phyloP scores from a whole-genome alignment of 2,329 filamentous ascomycete genomes.

The Calonectria pseudoreteaudii region DNA sequence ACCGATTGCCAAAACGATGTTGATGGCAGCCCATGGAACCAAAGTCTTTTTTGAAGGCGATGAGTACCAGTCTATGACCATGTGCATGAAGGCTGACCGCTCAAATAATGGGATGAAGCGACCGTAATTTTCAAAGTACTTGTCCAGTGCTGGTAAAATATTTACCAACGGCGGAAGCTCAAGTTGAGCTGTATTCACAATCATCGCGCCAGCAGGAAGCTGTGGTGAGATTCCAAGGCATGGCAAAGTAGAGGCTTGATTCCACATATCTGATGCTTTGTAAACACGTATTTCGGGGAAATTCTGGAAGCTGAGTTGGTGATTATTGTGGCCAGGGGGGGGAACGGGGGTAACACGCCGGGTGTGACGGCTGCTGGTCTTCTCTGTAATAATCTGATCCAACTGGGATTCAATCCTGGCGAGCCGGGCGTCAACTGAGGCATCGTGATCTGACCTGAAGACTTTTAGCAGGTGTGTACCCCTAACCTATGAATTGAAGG shows the following conservation, averaged over 20 bases:
- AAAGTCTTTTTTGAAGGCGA: conserved; percentile 19
- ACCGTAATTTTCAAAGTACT: conserved; percentile 15
- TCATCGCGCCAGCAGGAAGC: background rate
- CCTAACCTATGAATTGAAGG: too few species aligned
- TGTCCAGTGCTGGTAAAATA: conserved; percentile 9
- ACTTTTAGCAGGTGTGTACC: too few species aligned
- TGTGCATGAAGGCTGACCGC: conserved; percentile 44
- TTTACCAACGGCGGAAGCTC: conserved; percentile 12
- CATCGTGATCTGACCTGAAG: background rate
- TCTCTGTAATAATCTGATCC: conserved; percentile 11
- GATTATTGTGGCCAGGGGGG: background rate
- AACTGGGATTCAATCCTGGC: conserved; percentile 13
- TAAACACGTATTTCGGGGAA: conserved; percentile 15
- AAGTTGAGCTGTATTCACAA: background rate
- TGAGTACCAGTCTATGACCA: conserved; percentile 46
- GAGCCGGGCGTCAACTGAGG: background rate
- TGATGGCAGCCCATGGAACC: conserved; percentile 46
- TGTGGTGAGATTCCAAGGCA: conserved; percentile 16
- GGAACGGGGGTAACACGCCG: background rate
- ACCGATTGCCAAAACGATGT: conserved; percentile 47
- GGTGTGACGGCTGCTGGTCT: background rate
- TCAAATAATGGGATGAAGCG: conserved; percentile 45
- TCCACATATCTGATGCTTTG: conserved; percentile 17
- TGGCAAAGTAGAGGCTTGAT: conserved; percentile 10
- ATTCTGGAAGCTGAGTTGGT: conserved; percentile 8